Evolutionary conservation across 163 green algal genomes (phyloP), one percentile per base, ranked within the genome.

Genomic region (Dunaliella salina): DNA sequence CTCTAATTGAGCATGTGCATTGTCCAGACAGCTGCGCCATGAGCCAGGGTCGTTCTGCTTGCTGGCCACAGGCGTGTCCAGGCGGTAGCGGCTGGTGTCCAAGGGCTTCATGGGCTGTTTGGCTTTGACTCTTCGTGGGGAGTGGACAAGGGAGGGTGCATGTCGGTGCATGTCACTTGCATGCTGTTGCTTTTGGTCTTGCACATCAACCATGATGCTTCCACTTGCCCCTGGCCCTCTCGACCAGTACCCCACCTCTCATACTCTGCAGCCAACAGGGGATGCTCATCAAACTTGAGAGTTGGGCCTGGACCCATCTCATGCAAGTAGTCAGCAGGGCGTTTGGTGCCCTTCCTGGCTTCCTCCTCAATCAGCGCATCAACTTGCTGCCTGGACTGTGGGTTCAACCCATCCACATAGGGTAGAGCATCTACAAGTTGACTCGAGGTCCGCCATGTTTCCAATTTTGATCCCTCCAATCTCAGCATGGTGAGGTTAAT

Each of bases 1-100:
- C 87, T 97, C 94, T 84, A 97, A 89, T 91, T 98, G 95, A 29
- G 88, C 89, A 79, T 93, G 84, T 4, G 94, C 93, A 88, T 98
- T 98, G 84, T 96, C 90, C 80, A 95, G 72, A 0, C 93, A 90
- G 1, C 80, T 80, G 15, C 79, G 72, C 95, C 95, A 98, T 13
- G 93, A 88, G 20, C 69, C 82, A 0, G 90, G 67, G 82, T 96
- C 90, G 81, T 93, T 91, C 17, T 88, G 83, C 84, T 92, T 91
- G 57, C 81, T 88, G 50, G 86, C 83, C 25, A 86, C 82, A 29
- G 94, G 94, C n/a, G 91, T 89, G n/a, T 95, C 87, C 33, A 98
- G 89, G 46, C 87, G 82, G 86, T 95, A 96, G 4, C 94, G 88
- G 1, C 85, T 87, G 0, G 90, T 89, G 84, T 97, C 95, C 57